A percentile compares a stretch with the other conserved stretches of the same genome.
Conservation (phyloP, 768 basidiomycete species). For the Russula lepida region DNA sequence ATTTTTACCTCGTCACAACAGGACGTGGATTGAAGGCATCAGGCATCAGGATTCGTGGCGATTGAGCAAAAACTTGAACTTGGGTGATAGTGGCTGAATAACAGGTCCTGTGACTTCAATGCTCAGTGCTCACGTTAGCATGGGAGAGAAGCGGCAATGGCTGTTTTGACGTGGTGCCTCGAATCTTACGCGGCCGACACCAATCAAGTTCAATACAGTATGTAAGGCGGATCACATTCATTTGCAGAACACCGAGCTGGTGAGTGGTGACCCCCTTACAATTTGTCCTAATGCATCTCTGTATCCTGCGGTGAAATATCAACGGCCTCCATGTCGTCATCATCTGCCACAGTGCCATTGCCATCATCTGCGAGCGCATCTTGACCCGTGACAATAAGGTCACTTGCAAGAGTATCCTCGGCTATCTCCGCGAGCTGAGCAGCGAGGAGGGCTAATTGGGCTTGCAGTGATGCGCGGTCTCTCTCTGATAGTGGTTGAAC, state of each 20-base stretch:
- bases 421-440: slow-evolving; percentile 65
- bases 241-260: neutral
- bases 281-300: neutral
- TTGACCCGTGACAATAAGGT: slow-evolving; percentile 12
- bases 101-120: neutral
- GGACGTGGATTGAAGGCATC: neutral
- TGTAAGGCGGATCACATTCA: neutral
- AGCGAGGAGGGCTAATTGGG: slow-evolving; percentile 62
- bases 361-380: slow-evolving; percentile 8
- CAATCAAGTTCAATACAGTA: neutral
- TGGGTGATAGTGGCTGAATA: too few species aligned
- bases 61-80: neutral
- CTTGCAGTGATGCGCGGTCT: slow-evolving; percentile 61
- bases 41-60: neutral
- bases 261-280: neutral
- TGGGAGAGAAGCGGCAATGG: neutral
- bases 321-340: slow-evolving; percentile 25
- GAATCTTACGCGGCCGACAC: neutral
- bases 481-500: slow-evolving; percentile 31
- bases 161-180: neutral
- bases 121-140: neutral
- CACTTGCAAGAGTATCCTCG: slow-evolving; percentile 27
- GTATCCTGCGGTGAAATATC: neutral
- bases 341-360: neutral
- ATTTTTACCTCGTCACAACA: too few species aligned